Conservation (phyloP, 257 asterid genomes). For the Verbascum thapsus region DNA sequence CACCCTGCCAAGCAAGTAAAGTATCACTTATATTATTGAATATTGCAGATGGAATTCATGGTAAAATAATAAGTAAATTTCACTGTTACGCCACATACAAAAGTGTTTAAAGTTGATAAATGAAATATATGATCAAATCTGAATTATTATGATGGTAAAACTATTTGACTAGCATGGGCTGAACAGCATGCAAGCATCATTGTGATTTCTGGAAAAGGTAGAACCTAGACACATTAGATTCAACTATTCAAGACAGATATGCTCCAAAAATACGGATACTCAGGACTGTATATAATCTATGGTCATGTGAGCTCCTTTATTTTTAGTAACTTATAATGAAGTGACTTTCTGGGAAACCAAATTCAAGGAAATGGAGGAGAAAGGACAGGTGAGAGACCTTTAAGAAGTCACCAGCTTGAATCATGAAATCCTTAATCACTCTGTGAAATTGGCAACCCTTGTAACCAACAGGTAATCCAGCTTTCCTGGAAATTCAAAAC, state of each 20-base stretch:
- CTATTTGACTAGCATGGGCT: no score
- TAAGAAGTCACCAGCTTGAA: conserved; percentile 95
- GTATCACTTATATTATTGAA: conserved; percentile 22
- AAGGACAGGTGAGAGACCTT: no score
- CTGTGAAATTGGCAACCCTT: conserved; percentile 92
- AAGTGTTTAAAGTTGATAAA: conserved; percentile 6
- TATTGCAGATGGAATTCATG: background rate
- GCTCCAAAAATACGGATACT: no score
- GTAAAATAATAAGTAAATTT: background rate
- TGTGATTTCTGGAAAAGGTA: no score
- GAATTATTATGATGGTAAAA: conserved; percentile 3
- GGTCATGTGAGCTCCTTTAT: no score
- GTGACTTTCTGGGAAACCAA: no score
- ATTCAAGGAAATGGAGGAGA: no score
- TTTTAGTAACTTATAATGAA: no score
- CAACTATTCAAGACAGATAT: no score
- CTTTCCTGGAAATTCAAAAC: conserved; percentile 64
- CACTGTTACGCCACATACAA: background rate
- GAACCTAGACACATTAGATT: no score
- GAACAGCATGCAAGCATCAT: no score
- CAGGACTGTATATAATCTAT: no score
- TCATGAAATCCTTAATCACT: conserved; percentile 96
- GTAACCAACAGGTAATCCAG: conserved; percentile 84
- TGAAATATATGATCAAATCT: background rate
- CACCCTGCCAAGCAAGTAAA: conserved; percentile 68